A percentile compares a stretch with the other conserved stretches of the same genome.
Conservation (phyloP, 73 alveolate genomes). For the Blepharisma stoltei region DNA sequence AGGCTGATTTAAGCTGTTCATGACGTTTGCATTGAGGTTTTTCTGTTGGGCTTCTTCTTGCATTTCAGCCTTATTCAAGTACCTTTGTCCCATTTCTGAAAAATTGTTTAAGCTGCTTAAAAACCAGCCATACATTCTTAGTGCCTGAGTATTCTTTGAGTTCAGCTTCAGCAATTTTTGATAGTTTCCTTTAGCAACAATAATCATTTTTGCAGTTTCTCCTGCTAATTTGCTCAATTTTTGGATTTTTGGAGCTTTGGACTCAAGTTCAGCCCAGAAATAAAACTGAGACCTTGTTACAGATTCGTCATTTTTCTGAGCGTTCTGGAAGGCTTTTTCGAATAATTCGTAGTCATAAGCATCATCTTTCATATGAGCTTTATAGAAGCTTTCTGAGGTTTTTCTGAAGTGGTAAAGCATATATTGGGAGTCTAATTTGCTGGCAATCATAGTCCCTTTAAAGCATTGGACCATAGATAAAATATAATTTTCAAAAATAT, state of each 20-base stretch:
- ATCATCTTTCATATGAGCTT: constrained; percentile 4
- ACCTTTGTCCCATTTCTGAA: constrained; percentile 18
- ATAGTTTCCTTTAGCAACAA: background rate
- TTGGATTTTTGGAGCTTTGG: background rate
- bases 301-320: background rate
- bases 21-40: background rate
- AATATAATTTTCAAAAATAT: constrained; percentile 1
- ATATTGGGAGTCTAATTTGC: background rate
- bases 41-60: constrained; percentile 6
- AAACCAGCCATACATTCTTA: constrained; percentile 10
- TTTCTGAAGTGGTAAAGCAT: background rate
- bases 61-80: constrained; percentile 3
- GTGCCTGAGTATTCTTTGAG: background rate
- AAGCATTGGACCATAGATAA: background rate
- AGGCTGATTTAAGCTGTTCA: background rate
- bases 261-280: constrained; percentile 19
- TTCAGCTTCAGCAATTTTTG: background rate
- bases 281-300: constrained; percentile 8
- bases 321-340: constrained; percentile 13
- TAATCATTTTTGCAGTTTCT: constrained; percentile 13
- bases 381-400: constrained; percentile 6
- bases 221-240: background rate
- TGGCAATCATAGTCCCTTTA: background rate
- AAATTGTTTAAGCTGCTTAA: background rate
- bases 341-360: background rate